Base-by-base conservation (phyloP, 306 rosid species). In the Trifolium repens region DNA sequence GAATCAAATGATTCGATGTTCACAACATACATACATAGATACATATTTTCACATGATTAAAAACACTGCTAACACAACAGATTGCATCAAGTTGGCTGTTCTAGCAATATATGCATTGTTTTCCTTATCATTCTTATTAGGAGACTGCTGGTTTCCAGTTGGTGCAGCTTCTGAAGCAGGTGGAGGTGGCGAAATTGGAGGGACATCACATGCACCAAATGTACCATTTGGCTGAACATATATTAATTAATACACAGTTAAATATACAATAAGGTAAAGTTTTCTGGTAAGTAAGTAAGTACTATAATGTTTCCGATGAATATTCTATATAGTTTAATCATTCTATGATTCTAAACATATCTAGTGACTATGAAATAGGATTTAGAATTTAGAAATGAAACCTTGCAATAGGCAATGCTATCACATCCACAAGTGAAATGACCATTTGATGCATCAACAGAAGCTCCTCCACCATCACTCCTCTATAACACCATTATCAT, bases 351-450 rank as follows among this genome's bases (percentile, higher is more conserved):
- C 19, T 17, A 32, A 27, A 2, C 30, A 27, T 27, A 64, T 46
- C 22, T 26, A 39, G 42, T 39, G 7, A 39, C 9, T 39, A 39
- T 39, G 42, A 7, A 7, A 39, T 39, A 1, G 80, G 42, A 40
- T 26, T 76, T 37, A 17, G 19, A 17, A 17, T 17, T 17, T 0
- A 74, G 80, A 69, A 69, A 53, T 35, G 71, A 59, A 69, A 96
- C 99, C 99, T 90, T 96, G 98, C 99, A 96, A 80, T 86, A 96
- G 44, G 96, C 89, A 71, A 96, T 90, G 86, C 34, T 89, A 64
- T 80, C 93, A 79, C 99, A 96, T 2, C 99, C 99, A 69, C 99
- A 92, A 54, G 96, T 87, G 78, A 92, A 88, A 73, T 90, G 99
- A 42, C 99, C 99, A 16, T 88, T 96, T 32, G 97, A 92, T 84